Evolutionary conservation across 345 rosid genomes (phyloP).

Genomic region (Raphanus raphanistrum): DNA sequence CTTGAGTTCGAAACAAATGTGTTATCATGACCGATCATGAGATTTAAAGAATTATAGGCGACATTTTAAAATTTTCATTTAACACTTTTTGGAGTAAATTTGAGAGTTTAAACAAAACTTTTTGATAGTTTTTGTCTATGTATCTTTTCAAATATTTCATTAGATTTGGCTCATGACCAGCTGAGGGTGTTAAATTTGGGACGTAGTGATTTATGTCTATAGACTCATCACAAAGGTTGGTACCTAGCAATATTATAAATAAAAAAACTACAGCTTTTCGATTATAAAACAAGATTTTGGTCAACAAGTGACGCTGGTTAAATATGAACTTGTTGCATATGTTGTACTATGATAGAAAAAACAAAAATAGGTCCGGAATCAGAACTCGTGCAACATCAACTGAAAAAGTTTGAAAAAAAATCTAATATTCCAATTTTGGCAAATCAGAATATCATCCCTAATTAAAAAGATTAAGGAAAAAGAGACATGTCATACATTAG

Average conservation of each 20-base stretch:
- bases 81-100: no score
- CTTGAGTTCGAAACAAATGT: neutral
- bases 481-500: constrained; percentile 15
- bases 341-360: constrained; percentile 2
- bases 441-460: constrained; percentile 39
- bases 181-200: neutral
- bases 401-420: constrained; percentile 27
- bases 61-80: no score
- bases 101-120: no score
- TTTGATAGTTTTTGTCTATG: no score
- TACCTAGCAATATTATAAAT: neutral
- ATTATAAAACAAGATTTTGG: neutral
- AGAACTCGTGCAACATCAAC: constrained; percentile 34
- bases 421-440: constrained; percentile 33
- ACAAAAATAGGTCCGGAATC: constrained; percentile 16
- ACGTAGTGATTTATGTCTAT: neutral
- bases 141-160: no score
- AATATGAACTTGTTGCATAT: neutral
- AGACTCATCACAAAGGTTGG: neutral
- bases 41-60: no score
- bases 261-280: neutral
- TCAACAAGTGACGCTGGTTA: neutral
- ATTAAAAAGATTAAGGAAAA: constrained; percentile 21
- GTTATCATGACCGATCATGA: no score
- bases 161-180: no score